Evolutionary conservation across 805 yeast genomes (phyloP), one percentile per base, ranked within the genome.

Genomic region (Candida dajiaensis): DNA sequence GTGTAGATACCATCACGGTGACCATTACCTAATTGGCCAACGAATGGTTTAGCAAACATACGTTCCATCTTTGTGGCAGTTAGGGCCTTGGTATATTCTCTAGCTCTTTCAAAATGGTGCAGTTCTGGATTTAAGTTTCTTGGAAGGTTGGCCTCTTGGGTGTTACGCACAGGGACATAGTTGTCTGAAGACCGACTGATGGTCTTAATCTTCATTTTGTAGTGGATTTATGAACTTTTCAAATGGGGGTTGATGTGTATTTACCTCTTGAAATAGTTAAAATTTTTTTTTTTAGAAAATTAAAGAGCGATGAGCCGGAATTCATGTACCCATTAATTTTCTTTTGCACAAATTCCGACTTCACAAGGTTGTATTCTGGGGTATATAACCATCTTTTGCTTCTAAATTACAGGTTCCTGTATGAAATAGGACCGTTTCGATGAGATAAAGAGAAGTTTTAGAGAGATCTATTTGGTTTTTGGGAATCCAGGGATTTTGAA

Each of bases 11-110:
- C 98, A 63, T 94, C 99, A 47, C 92, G 72, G 62, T 95, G 99
- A 9, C 99, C 99, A 50, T 79, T 77, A 3, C 99, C 99, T 33
- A 94, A 68, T 62, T 94, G 98, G 1, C 96, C 97, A 19, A 95
- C 74, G 66, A 94, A 94, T 3, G 99, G 99, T 61, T 90, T 90
- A 0, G 99, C 98, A 76, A 94, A 94, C 86, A 94, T 84, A 55
- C 97, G 77, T 62, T 92, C 98, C 69, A 94, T 66, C 63, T 94
- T 94, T 15, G 98, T 90, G 23, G 99, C 98, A 47, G 88, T 92
- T 44, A 94, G 68, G 0, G 98, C 98, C 54, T 90, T 79, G 18
- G 97, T 87, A 61, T 94, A 94, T 67, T 94, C 99, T 62, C 99
- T 76, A 6, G 98, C 97, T 56, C 98, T 75, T 68, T 94, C 98